These are phyloP conservation scores for Termitomyces heimii DNA, from an alignment of 768 basidiomycete species.

Conservation along the genomic window DNA sequence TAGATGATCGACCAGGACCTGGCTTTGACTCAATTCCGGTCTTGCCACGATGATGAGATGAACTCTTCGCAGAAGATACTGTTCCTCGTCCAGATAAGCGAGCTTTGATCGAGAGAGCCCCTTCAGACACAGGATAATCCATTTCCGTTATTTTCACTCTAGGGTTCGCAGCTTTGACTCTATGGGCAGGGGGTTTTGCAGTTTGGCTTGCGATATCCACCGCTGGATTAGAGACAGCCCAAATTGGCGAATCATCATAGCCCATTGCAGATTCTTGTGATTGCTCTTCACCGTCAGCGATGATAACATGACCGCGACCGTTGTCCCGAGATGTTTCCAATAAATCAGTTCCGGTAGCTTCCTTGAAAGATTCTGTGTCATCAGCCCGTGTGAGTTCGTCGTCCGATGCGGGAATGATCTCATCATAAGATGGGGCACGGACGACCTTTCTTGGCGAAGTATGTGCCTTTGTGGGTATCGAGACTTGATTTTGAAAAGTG, in stretches of 20 bases:
- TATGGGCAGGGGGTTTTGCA: slow-evolving; percentile 32
- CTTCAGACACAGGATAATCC: slow-evolving; percentile 21
- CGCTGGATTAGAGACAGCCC: neutral
- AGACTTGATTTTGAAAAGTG: slow-evolving; percentile 4
- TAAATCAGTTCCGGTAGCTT: neutral
- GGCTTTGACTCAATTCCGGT: slow-evolving; percentile 23
- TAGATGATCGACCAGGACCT: slow-evolving; percentile 48
- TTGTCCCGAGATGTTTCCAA: neutral
- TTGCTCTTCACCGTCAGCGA: neutral
- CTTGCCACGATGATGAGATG: slow-evolving; percentile 1
- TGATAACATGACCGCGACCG: neutral
- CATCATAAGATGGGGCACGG: slow-evolving; percentile 20
- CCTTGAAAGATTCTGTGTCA: neutral
- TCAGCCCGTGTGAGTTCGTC: slow-evolving; percentile 23
- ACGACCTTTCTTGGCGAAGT: slow-evolving; percentile 12
- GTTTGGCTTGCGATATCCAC: neutral
- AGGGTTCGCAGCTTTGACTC: slow-evolving; percentile 45
- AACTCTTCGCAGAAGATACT: slow-evolving; percentile 1
- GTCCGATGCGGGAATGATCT: slow-evolving; percentile 25
- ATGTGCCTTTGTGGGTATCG: slow-evolving; percentile 11
- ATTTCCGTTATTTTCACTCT: slow-evolving; percentile 47
- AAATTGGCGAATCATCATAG: neutral
- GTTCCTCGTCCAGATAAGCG: slow-evolving; percentile 27
- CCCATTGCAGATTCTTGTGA: neutral
- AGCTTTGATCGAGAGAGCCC: slow-evolving; percentile 46